A percentile compares a stretch with the other conserved stretches of the same genome.
Conservation (phyloP, 2,329 filamentous ascomycete species). For the Juglanconis oblonga region DNA sequence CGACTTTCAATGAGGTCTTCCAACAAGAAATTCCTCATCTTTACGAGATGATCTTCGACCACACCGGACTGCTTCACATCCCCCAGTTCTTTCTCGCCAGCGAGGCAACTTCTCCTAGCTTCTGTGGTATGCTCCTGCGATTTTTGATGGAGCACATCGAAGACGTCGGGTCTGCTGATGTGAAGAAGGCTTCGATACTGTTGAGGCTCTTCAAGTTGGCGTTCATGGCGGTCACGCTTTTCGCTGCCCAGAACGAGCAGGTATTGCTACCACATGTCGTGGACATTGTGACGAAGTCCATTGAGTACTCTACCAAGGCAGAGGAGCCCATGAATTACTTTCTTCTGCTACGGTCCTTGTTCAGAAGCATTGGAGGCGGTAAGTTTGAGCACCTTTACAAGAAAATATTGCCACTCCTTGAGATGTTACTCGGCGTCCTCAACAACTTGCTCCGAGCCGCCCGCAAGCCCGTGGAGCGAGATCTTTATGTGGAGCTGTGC, state of each 20-base stretch:
- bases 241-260: slow-evolving; percentile 91
- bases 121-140: slow-evolving; percentile 95
- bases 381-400: slow-evolving; percentile 98
- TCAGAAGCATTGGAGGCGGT: slow-evolving; percentile 93
- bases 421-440: slow-evolving; percentile 96
- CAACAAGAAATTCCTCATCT: slow-evolving; percentile 94
- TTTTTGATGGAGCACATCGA: slow-evolving; percentile 97
- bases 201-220: slow-evolving; percentile 94
- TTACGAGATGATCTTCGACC: slow-evolving; percentile 97
- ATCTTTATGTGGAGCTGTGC: slow-evolving; percentile 95
- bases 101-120: slow-evolving; percentile 94
- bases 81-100: slow-evolving; percentile 99
- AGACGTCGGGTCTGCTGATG: slow-evolving; percentile 87
- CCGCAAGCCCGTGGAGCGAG: slow-evolving; percentile 83
- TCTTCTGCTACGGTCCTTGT: slow-evolving; percentile 83
- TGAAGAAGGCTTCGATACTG: slow-evolving; percentile 89
- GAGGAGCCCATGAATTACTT: slow-evolving; percentile 99
- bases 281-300: slow-evolving; percentile 95
- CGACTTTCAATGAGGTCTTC: slow-evolving; percentile 98
- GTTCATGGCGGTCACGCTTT: slow-evolving; percentile 98
- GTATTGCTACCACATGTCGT: slow-evolving; percentile 94
- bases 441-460: slow-evolving; percentile 92
- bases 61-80: slow-evolving; percentile 88
- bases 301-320: slow-evolving; percentile 90
- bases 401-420: slow-evolving; percentile 89